Evolutionary conservation across 371 early-diverging fungal species (phyloP).

Genomic region (Mucor irregularis): DNA sequence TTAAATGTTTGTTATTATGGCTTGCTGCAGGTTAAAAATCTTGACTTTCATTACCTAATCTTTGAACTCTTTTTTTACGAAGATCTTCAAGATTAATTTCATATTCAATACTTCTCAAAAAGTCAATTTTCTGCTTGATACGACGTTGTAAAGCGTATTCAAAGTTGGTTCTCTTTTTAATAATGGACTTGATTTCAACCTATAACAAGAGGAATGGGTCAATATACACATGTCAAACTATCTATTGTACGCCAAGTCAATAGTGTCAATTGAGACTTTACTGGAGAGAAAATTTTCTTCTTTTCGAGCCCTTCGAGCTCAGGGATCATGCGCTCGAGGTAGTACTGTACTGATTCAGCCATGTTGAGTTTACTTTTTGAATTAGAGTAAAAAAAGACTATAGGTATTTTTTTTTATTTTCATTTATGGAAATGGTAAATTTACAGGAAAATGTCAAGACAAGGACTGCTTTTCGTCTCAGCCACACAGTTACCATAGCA

Average conservation of each 20-base stretch:
- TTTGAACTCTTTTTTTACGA: conserved; percentile 76
- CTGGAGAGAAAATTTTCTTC: conserved; percentile 68
- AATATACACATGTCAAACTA: not conserved
- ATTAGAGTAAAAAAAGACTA: not conserved
- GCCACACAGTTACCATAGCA: not conserved
- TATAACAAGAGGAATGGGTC: conserved; percentile 16
- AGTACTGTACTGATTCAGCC: conserved; percentile 89
- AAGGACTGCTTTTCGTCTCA: not conserved
- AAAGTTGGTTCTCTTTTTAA: conserved; percentile 85
- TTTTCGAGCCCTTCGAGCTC: conserved; percentile 89
- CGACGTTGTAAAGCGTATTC: conserved; percentile 87
- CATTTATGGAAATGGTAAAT: too few relatives aligned
- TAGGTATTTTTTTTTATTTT: not conserved
- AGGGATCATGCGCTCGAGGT: conserved; percentile 92
- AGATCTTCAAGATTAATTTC: conserved; percentile 89
- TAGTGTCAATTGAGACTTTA: not conserved
- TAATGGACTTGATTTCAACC: conserved; percentile 83
- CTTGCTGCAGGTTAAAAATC: too few relatives aligned
- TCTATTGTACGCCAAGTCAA: too few relatives aligned
- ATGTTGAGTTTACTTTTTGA: conserved; percentile 40
- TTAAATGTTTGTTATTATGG: too few relatives aligned
- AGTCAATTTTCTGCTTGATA: conserved; percentile 76
- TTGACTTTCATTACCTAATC: conserved; percentile 31
- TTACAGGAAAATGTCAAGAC: too few relatives aligned
- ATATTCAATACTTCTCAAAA: conserved; percentile 88